Evolutionary conservation across 2,329 filamentous ascomycete species (phyloP).

Genomic region (Blastomyces percursus): DNA sequence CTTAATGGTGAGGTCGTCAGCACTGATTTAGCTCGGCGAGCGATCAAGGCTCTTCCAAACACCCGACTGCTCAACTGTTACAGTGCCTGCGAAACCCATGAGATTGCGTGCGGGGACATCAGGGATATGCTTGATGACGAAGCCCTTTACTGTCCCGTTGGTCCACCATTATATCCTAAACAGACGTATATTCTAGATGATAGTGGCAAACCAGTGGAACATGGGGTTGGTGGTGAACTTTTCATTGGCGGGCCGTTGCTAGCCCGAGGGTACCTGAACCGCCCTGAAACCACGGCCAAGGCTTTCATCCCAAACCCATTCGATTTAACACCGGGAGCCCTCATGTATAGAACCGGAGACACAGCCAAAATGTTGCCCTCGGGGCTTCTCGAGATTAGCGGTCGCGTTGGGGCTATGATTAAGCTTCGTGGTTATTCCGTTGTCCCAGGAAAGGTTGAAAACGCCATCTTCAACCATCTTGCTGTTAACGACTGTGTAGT

Average conservation of each 20-base stretch:
- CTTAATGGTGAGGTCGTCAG: constrained; percentile 76
- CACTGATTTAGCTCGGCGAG: constrained; percentile 60
- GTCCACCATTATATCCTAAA: constrained; percentile 55
- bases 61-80: constrained; percentile 67
- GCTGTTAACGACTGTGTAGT: constrained; percentile 63
- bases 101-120: constrained; percentile 68
- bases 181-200: constrained; percentile 65
- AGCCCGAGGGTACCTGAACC: constrained; percentile 66
- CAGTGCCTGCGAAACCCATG: constrained; percentile 72
- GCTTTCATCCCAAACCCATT: constrained; percentile 60
- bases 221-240: constrained; percentile 58
- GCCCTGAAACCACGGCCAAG: constrained; percentile 64
- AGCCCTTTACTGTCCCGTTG: constrained; percentile 60
- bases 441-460: constrained; percentile 65
- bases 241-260: constrained; percentile 64
- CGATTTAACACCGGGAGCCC: constrained; percentile 45
- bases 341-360: constrained; percentile 67
- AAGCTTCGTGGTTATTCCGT: constrained; percentile 70
- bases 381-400: constrained; percentile 63
- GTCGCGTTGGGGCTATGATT: constrained; percentile 68
- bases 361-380: constrained; percentile 55
- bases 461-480: constrained; percentile 56
- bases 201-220: constrained; percentile 51
- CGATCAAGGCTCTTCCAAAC: constrained; percentile 55
- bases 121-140: constrained; percentile 50